Conservation (phyloP, 148 eudicot species). For the Vaccinium vitisidaea region DNA sequence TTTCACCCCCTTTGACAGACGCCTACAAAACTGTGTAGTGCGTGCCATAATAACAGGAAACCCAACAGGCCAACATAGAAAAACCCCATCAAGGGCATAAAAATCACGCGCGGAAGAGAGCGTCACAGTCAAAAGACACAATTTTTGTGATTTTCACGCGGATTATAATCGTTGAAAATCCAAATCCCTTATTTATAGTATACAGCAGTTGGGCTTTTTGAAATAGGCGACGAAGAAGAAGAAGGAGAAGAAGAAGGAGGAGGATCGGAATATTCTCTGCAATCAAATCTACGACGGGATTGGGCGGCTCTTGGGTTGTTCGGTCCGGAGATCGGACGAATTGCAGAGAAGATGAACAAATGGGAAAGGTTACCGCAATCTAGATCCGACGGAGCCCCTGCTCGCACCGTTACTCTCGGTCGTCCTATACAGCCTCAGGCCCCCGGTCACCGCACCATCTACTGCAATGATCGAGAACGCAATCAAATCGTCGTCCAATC, state of each 20-base stretch:
- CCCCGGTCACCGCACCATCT: constrained; percentile 21
- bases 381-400: constrained; percentile 23
- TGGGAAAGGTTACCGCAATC: constrained; percentile 4
- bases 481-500: constrained; percentile 1
- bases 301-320: background rate
- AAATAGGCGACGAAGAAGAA: background rate
- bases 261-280: background rate
- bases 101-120: no score
- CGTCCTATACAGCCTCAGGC: constrained; percentile 22
- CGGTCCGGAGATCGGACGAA: constrained; percentile 11
- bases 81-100: no score
- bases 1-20: background rate
- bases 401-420: constrained; percentile 20
- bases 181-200: no score
- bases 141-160: no score
- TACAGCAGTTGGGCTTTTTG: no score
- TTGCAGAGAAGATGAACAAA: constrained; percentile 25
- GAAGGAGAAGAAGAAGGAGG: background rate
- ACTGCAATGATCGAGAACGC: constrained; percentile 15
- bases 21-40: no score
- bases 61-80: no score
- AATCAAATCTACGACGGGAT: background rate
- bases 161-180: no score
- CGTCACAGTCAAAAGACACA: no score
- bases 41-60: no score